phyloP scores from a whole-genome alignment of 352 stramenopile species.

The Phytophthora boehmeriae region DNA sequence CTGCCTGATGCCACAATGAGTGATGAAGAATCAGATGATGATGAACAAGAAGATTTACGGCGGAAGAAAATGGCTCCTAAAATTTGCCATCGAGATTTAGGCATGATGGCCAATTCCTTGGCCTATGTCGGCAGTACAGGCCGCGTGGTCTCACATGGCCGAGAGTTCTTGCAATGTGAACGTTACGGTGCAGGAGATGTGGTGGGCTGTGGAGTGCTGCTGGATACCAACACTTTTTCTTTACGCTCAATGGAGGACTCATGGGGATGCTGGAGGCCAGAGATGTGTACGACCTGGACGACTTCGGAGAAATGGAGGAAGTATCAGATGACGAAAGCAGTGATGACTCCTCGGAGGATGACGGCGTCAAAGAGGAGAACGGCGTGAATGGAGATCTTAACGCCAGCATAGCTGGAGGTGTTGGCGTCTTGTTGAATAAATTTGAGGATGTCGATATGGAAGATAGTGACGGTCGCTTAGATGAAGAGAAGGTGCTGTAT shows the following conservation, averaged over 20 bases:
- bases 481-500: slow-evolving; percentile 40
- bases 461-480: slow-evolving; percentile 14
- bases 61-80: slow-evolving; percentile 8
- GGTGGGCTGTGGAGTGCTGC: slow-evolving; percentile 61
- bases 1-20: slow-evolving; percentile 7
- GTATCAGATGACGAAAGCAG: not conserved
- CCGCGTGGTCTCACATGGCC: slow-evolving; percentile 52
- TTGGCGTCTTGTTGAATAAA: not conserved
- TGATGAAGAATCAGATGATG: slow-evolving; percentile 20
- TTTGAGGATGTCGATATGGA: slow-evolving; percentile 32
- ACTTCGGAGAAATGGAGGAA: slow-evolving; percentile 30
- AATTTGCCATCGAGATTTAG: slow-evolving; percentile 47
- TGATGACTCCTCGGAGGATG: slow-evolving; percentile 1
- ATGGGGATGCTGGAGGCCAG: slow-evolving; percentile 49
- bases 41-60: slow-evolving; percentile 9
- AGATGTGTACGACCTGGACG: slow-evolving; percentile 58
- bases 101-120: slow-evolving; percentile 41
- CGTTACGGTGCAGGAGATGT: slow-evolving; percentile 59
- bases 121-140: slow-evolving; percentile 66
- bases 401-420: not conserved
- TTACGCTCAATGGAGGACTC: slow-evolving; percentile 65
- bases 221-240: slow-evolving; percentile 77
- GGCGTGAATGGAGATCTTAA: slow-evolving; percentile 24
- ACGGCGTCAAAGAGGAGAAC: slow-evolving; percentile 17
- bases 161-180: slow-evolving; percentile 53